These are phyloP conservation scores for Arthrobotrys pseudoclavata DNA, from an alignment of 2,329 filamentous ascomycete species.

Conservation along the genomic window DNA sequence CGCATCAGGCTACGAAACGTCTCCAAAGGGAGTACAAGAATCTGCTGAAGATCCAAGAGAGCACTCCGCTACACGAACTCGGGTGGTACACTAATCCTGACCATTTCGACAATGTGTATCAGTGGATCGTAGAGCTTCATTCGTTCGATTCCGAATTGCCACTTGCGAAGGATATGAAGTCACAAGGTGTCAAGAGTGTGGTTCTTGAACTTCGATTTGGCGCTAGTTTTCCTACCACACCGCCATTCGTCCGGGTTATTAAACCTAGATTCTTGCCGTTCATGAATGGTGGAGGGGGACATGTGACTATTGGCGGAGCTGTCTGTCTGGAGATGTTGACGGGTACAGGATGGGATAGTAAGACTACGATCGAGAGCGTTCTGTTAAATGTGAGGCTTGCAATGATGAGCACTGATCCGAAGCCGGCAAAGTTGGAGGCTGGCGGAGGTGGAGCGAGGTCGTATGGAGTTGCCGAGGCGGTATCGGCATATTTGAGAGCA, in stretches of 20 bases:
- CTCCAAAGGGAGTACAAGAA: slow-evolving; percentile 76
- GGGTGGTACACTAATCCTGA: slow-evolving; percentile 85
- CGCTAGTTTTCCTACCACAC: slow-evolving; percentile 79
- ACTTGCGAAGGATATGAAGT: slow-evolving; percentile 80
- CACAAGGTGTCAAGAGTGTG: slow-evolving; percentile 74
- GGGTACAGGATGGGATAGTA: slow-evolving; percentile 83
- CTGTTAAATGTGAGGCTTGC: slow-evolving; percentile 85
- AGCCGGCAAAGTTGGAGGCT: slow-evolving; percentile 76
- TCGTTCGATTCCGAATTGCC: slow-evolving; percentile 79
- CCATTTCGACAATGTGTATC: slow-evolving; percentile 81
- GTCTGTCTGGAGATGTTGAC: slow-evolving; percentile 81
- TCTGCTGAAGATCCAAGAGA: slow-evolving; percentile 75
- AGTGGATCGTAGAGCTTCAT: slow-evolving; percentile 92
- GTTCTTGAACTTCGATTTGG: slow-evolving; percentile 87
- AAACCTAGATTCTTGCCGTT: slow-evolving; percentile 84
- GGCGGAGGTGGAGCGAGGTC: slow-evolving; percentile 61
- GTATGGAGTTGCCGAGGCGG: slow-evolving; percentile 79
- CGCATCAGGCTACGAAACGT: slow-evolving; percentile 72
- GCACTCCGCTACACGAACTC: slow-evolving; percentile 74
- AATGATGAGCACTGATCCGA: slow-evolving; percentile 74
- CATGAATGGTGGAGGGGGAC: slow-evolving; percentile 80
- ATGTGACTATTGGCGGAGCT: slow-evolving; percentile 86
- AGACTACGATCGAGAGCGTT: slow-evolving; percentile 80
- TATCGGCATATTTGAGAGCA: slow-evolving; percentile 79
- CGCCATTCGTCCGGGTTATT: slow-evolving; percentile 87